Conservation (phyloP, 257 asterid species). For the Coffea eugenioides region DNA sequence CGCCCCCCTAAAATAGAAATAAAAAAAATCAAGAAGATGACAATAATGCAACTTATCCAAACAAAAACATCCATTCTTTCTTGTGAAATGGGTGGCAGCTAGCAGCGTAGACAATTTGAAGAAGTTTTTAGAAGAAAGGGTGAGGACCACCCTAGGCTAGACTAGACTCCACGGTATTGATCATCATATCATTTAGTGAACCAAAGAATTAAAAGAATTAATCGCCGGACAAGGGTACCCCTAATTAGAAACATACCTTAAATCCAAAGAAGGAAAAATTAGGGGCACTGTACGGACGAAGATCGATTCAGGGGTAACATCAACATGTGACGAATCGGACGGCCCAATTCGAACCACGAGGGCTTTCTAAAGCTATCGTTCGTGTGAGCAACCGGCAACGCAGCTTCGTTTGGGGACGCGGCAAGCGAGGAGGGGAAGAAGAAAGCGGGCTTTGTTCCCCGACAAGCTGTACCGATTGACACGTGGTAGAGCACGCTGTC, state of each 20-base stretch:
- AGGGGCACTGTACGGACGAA: conserved; percentile 12
- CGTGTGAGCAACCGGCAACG: background rate
- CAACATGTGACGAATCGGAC: conserved; percentile 7
- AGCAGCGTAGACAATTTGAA: background rate
- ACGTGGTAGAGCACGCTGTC: conserved; percentile 17
- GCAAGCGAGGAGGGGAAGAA: background rate
- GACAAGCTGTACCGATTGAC: conserved; percentile 21
- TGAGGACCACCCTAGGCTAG: conserved; percentile 17
- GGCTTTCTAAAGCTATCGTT: background rate
- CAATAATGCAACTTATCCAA: background rate
- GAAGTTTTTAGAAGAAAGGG: background rate
- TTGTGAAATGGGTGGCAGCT: background rate
- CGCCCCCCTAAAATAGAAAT: background rate
- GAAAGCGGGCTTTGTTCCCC: conserved; percentile 8
- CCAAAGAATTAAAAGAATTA: background rate
- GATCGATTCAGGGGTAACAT: background rate
- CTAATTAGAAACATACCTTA: conserved; percentile 28
- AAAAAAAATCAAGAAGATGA: background rate
- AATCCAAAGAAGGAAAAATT: conserved; percentile 34
- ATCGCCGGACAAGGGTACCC: background rate
- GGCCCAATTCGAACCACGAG: conserved; percentile 18
- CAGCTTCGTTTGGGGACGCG: background rate
- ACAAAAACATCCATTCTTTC: conserved; percentile 3
- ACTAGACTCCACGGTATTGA: background rate
- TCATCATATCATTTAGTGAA: background rate